Evolutionary conservation across 108 stramenopile genomes (phyloP), one percentile per base, ranked within the genome.

Genomic region (Cyclotella choctawhatcheeana): DNA sequence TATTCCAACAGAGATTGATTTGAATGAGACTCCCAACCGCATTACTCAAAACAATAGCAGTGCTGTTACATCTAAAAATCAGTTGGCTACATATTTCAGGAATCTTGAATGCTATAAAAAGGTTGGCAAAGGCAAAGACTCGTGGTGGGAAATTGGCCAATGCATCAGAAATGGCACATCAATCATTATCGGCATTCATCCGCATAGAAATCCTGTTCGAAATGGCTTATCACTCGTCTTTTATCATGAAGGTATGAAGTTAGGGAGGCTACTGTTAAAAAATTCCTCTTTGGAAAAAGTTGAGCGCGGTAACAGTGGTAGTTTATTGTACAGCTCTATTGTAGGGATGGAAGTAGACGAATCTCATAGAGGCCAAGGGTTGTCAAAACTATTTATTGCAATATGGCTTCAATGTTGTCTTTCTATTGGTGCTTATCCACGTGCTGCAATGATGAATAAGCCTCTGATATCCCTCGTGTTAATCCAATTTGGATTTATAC

Each of bases 141-240:
- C 63, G 13, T 82, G 69, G 69, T 82, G 82, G 82, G 77, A 74
- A 60, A 67, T 82, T 27, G 82, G 72, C 14, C 63, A 63, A 3
- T 78, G 47, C 58, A 59, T 40, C 20, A 29, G 50, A n/a, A 45
- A 25, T 34, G 35, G 25, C 64, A 31, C 27, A 20, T 65, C 14
- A n/a, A 16, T 65, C 2, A 67, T 56, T 0, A 62, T 82, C 44
- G 82, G 82, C 31, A 53, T 82, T n/a, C 82, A 78, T 24, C 82
- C 82, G 13, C 82, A 82, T 63, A 58, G 65, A 44, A 82, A 82
- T 74, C 74, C 82, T 20, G 22, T 63, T 2, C 60, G 54, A 7
- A 82, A 82, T 56, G 82, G 82, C 51, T 29, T 82, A 4, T 78
- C 82, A 12, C 21, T 82, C 24, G 77, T 82, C 24, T 78, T 78